A percentile compares a stretch with the other conserved stretches of the same genome.
These are phyloP conservation scores for Neonectria neomacrospora DNA, from an alignment of 2,329 filamentous ascomycete species.

Conservation along the genomic window DNA sequence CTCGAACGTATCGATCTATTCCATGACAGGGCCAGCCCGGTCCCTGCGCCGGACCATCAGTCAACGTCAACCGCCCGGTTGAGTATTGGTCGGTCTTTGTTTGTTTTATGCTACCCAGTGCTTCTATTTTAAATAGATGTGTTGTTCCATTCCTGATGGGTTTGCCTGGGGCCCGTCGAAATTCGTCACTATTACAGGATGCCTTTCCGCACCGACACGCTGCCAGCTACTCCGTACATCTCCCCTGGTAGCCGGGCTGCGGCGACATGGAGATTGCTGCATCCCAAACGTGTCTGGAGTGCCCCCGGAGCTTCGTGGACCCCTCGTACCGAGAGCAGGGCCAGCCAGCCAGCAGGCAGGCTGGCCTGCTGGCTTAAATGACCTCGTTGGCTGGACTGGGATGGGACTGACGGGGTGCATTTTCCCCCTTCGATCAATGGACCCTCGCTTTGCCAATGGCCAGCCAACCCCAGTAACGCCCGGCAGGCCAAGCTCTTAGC, in stretches of 20 bases:
- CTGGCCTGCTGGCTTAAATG: constrained; percentile 6
- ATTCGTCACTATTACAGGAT: constrained; percentile 30
- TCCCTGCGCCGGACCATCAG: constrained; percentile 15
- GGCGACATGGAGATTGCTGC: constrained; percentile 34
- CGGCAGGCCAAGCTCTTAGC: constrained; percentile 14
- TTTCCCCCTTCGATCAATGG: constrained; percentile 13
- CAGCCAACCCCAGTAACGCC: constrained; percentile 12
- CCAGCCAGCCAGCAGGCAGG: too few species aligned
- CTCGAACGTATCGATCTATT: constrained; percentile 24
- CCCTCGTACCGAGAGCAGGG: constrained; percentile 14
- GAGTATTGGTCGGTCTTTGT: constrained; percentile 36
- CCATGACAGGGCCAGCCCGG: constrained; percentile 11
- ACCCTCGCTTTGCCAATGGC: constrained; percentile 9
- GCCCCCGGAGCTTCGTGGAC: constrained; percentile 24
- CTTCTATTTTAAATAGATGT: constrained; percentile 28
- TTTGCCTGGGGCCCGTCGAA: constrained; percentile 30
- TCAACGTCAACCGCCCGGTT: constrained; percentile 41
- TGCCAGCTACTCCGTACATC: constrained; percentile 19
- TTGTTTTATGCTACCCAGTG: constrained; percentile 16
- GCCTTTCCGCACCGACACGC: constrained; percentile 19
- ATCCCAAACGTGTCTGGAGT: constrained; percentile 29
- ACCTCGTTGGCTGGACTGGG: constrained; percentile 1
- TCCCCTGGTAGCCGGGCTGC: constrained; percentile 21
- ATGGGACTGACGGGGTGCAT: constrained; percentile 10
- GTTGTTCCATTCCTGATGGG: constrained; percentile 27